Conservation (phyloP, 176 grass and related monocot genomes). For the Aegilops sharonensis region DNA sequence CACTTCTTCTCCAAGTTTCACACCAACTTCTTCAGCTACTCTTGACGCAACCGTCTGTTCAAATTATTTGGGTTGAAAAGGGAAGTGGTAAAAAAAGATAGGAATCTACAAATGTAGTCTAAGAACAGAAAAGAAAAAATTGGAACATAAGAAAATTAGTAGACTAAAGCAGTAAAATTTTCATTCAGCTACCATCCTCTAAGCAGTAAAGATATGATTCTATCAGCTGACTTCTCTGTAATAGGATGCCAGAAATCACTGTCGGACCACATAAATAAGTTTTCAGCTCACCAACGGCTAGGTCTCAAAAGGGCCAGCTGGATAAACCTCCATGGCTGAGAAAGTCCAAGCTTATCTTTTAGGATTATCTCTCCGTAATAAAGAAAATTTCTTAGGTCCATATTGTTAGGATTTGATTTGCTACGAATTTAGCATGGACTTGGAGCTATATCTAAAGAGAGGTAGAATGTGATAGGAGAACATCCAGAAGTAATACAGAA, state of each 20-base stretch:
- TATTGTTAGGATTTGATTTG: neutral
- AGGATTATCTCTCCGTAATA: neutral
- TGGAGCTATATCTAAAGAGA: neutral
- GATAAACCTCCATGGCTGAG: neutral
- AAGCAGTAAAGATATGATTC: neutral
- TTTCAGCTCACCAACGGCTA: neutral
- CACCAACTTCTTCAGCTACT: conserved; percentile 86
- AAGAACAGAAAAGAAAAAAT: neutral
- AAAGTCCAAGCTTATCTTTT: neutral
- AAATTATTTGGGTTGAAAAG: conserved; percentile 42
- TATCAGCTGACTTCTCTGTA: conserved; percentile 4
- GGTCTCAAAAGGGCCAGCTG: neutral
- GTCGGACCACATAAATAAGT: neutral
- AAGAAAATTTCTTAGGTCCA: neutral
- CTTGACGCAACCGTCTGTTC: conserved; percentile 85
- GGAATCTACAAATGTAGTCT: neutral
- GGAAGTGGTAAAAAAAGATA: conserved; percentile 5
- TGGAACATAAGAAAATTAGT: conserved; percentile 10
- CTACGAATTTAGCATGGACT: neutral
- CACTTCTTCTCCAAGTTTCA: conserved; percentile 96
- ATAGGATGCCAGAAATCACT: conserved; percentile 13
- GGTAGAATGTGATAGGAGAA: neutral
- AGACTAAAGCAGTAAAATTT: neutral
- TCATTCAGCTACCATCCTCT: neutral
- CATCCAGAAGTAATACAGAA: neutral